Evolutionary conservation across 2,329 filamentous ascomycete species (phyloP), one percentile per base, ranked within the genome.

Genomic region (Lachnellula subtilissima): DNA sequence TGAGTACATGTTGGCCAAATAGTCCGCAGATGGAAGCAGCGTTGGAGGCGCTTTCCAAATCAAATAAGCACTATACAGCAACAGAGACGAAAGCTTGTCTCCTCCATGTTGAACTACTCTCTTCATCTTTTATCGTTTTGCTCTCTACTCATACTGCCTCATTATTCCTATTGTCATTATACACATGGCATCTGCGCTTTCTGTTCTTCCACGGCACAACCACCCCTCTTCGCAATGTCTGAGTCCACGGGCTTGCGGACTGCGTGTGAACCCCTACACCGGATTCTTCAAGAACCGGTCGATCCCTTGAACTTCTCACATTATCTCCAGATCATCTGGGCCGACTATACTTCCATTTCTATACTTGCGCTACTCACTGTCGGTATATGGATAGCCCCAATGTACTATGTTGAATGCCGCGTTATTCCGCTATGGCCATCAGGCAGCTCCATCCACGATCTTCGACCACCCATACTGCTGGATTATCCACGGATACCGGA

Each of bases 401-500:
- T 60, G n/a, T 62, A 61, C 37, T 52, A 60, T 32, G 45, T 50
- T 5, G 54, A 60, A 7, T 42, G 59, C 12, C 59, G 62, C 19
- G 25, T 57, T 17, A 35, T 65, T 11, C 56, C 61, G 2, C 45
- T 63, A 25, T 49, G 46, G 36, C 52, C 43, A n/a, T 25, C 25
- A 25, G 19, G 32, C 7, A 22, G 23, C 39, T 53, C 48, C 28
- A 32, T 43, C 15, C 23, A 54, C 32, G 22, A 49, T 5, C 50
- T 57, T 23, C 49, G 45, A 42, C 50, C 53, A 1, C 62, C 61
- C n/a, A 25, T 37, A 6, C 59, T 56, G 12, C 46, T 61, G 19
- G 54, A 53, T 25, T 64, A 62, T 49, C 63, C 61, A 2, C 54
- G 39, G 43, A 50, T 47, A 35, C 55, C 55, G 22, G 58, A 61